Conservation (phyloP, 2,329 filamentous ascomycete genomes). For the Aspergillus sp. region DNA sequence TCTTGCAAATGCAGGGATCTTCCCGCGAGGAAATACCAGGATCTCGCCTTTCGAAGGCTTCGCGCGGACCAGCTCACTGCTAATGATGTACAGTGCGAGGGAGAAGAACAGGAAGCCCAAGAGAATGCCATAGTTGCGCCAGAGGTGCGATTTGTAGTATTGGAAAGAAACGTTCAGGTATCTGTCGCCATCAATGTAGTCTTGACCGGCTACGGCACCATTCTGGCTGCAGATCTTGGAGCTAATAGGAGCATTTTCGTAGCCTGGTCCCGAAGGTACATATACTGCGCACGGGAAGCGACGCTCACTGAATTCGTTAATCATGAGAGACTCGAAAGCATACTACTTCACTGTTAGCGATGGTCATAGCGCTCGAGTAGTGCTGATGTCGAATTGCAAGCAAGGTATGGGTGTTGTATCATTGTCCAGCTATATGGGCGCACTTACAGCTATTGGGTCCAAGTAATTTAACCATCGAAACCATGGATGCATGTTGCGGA, state of each 20-base stretch:
- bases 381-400: neutral
- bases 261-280: conserved; percentile 47
- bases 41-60: conserved; percentile 75
- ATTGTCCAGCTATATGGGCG: neutral
- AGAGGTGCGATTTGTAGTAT: conserved; percentile 62
- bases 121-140: conserved; percentile 69
- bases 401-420: neutral
- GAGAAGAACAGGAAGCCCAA: conserved; percentile 63
- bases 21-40: conserved; percentile 70
- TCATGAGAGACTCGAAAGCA: conserved; percentile 77
- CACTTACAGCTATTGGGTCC: conserved; percentile 64
- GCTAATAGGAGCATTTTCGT: conserved; percentile 37
- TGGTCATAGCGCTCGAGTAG: neutral
- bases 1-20: conserved; percentile 54
- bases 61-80: conserved; percentile 61
- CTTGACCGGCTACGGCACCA: conserved; percentile 58
- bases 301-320: conserved; percentile 75
- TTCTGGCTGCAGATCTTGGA: conserved; percentile 60
- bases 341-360: conserved; percentile 49
- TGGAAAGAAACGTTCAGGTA: conserved; percentile 58
- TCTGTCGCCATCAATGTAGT: conserved; percentile 58
- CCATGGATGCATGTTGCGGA: conserved; percentile 73
- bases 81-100: conserved; percentile 60
- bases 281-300: conserved; percentile 56
- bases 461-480: conserved; percentile 81